Evolutionary conservation across 495 filamentous ascomycete genomes (phyloP), one percentile per base, ranked within the genome.

Genomic region (Neurospora sp.): DNA sequence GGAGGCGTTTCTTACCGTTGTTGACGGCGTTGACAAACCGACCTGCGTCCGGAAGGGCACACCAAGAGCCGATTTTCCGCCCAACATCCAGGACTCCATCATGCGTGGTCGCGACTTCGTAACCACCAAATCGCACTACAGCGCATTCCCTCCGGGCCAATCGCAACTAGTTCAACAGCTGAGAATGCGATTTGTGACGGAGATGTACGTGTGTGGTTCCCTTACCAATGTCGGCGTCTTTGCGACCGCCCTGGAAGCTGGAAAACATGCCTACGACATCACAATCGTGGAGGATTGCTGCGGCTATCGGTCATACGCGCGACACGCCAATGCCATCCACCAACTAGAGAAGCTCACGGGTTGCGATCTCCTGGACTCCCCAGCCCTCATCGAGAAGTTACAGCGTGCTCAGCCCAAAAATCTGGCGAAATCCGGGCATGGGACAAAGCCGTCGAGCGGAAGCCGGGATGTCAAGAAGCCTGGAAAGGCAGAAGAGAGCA

Each of bases 131-230:
- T 88, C 90, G 14, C 89, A 92, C 76, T 98, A 98, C 81, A 98
- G 96, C 9, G 95, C 96, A 20, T 92, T 99, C 77, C 74, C 78
- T 38, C 74, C 76, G 27, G 77, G 70, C 11, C 79, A 80, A 69
- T 90, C 88, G 75, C 90, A 89, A 75, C 89, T 89, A 18, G 91
- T 91, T 0, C 85, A 86, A 39, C 86, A 97, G 18, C 86, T 98
- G 31, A 83, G 91, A 46, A 86, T 88, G 6, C 91, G 89, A 27
- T 90, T 99, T 60, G 88, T 98, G 60, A 98, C 94, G 1, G 92
- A 97, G 77, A 82, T 99, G n/a, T 98, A 92, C 78, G 87, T 99
- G 6, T 97, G 94, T 77, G 96, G 96, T 14, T 88, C 92, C n/a
- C 84, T 95, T 42, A 94, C 92, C 16, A 98, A 98, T 80, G 85